Base-by-base conservation (phyloP, 768 basidiomycete genomes). In the Suillus subluteus region DNA sequence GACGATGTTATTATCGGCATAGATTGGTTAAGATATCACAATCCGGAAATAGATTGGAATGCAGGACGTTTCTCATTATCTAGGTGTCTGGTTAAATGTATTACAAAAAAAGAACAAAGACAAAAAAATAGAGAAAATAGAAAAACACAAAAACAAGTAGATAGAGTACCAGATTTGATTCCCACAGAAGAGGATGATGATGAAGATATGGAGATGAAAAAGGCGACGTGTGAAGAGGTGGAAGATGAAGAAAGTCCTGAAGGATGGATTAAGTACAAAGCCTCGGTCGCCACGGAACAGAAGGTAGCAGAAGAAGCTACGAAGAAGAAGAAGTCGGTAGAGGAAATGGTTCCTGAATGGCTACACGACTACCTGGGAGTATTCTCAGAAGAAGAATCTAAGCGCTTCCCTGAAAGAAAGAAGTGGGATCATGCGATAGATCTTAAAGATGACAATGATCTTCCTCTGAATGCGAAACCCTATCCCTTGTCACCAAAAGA, bases 311-410 rank as follows among this genome's bases (percentile, higher is more conserved):
- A 46, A 46, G 44, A 46, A 46, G 44, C 44, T 9, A 46, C 9
- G 0, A 46, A 46, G 8, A 9, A 9, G 21, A 46, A 46, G 44
- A 9, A 46, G 8, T 21, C 21, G 0, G 21, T 46, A 1, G 44
- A 46, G 9, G 44, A 46, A 4, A 46, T 48, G n/a, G 46, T 48
- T 2, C 46, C 46, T 3, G 1, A 5, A 0, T 48, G 46, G 46
- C 46, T 48, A 23, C 46, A 48, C 5, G 18, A 52, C 11, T 46
- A 46, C 44, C 44, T 46, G 21, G 9, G 8, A 0, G 55, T 67
- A 3, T 67, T 67, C 23, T 46, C 40, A 8, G 64, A 67, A 37
- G 41, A 64, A 23, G 43, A 32, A 8, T 59, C 56, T 11, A 63
- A 64, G 32, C 2, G 38, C 0, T 58, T 68, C 21, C 67, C 64